phyloP scores from a whole-genome alignment of 2,329 filamentous ascomycete species.

The Talaromyces sp. region DNA sequence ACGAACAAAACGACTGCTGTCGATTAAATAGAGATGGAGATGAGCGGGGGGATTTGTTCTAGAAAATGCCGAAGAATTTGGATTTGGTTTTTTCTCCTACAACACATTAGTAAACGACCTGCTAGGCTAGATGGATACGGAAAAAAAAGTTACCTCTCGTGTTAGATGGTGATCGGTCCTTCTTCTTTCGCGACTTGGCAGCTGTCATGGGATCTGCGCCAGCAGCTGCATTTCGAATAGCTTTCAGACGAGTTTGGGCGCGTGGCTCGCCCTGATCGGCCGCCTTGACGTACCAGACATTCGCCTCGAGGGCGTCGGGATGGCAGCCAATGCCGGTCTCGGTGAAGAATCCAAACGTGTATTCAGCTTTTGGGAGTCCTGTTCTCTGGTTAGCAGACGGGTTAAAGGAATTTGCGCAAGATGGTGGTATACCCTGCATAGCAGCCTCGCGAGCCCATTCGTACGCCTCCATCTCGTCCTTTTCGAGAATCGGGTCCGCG shows the following conservation, averaged over 20 bases:
- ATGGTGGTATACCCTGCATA: slow-evolving; percentile 64
- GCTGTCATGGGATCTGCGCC: slow-evolving; percentile 38
- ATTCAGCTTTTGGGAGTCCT: slow-evolving; percentile 66
- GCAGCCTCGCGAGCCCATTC: slow-evolving; percentile 91
- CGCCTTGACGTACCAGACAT: slow-evolving; percentile 96
- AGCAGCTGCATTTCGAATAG: slow-evolving; percentile 76
- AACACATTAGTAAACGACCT: not conserved
- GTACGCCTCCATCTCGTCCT: slow-evolving; percentile 92
- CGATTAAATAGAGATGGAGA: not conserved
- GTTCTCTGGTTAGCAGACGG: not conserved
- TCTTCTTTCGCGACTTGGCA: slow-evolving; percentile 14
- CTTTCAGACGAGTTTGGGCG: slow-evolving; percentile 77
- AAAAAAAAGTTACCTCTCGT: not conserved
- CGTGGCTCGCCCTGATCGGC: slow-evolving; percentile 87
- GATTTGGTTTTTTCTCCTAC: slow-evolving; percentile 11
- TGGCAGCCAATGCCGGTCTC: slow-evolving; percentile 98
- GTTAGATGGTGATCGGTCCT: slow-evolving; percentile 8
- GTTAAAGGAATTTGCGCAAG: not conserved
- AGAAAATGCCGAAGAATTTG: slow-evolving; percentile 22
- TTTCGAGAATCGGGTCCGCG: slow-evolving; percentile 83
- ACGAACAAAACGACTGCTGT: not conserved
- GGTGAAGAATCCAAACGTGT: slow-evolving; percentile 93
- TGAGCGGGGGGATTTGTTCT: not conserved
- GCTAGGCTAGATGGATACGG: not conserved
- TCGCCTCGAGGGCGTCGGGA: slow-evolving; percentile 89